Conservation (phyloP, 2,329 filamentous ascomycete species). For the Nectriaceae sp. region DNA sequence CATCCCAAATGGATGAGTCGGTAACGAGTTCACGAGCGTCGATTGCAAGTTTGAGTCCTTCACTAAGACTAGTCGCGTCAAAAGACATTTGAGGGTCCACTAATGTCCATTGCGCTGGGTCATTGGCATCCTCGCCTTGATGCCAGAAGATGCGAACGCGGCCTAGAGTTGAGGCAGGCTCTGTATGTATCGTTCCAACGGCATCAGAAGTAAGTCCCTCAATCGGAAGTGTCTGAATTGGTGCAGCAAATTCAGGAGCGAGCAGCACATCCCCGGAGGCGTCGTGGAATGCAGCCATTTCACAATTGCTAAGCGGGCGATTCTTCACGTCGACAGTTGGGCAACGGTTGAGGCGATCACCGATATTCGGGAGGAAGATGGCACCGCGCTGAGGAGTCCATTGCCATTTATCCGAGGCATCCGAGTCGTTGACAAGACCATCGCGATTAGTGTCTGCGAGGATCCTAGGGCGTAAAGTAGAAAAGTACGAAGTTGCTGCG, state of each 20-base stretch:
- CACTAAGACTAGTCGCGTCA: constrained; percentile 24
- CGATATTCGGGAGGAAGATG: constrained; percentile 20
- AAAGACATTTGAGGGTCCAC: constrained; percentile 32
- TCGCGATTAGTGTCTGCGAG: constrained; percentile 18
- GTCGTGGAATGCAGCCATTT: constrained; percentile 37
- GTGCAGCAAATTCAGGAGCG: constrained; percentile 33
- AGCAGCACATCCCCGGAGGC: constrained; percentile 36
- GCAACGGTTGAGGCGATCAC: constrained; percentile 12
- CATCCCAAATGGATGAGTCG: constrained; percentile 29
- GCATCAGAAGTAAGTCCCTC: constrained; percentile 15
- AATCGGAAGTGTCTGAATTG: constrained; percentile 33
- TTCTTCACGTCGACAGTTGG: neutral
- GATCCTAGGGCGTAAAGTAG: no score
- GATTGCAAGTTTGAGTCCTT: constrained; percentile 37
- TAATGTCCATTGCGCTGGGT: constrained; percentile 24
- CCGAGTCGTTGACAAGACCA: constrained; percentile 12
- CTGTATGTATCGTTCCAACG: constrained; percentile 17
- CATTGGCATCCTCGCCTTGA: constrained; percentile 3
- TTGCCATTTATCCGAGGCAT: constrained; percentile 4
- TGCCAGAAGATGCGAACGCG: constrained; percentile 33
- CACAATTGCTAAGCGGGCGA: constrained; percentile 10
- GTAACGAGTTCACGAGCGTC: constrained; percentile 35
- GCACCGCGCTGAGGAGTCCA: constrained; percentile 13
- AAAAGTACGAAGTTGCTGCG: no score
- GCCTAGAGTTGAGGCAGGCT: constrained; percentile 4